Base-by-base conservation (phyloP, 2,329 filamentous ascomycete genomes). In the Madurella fahalii region DNA sequence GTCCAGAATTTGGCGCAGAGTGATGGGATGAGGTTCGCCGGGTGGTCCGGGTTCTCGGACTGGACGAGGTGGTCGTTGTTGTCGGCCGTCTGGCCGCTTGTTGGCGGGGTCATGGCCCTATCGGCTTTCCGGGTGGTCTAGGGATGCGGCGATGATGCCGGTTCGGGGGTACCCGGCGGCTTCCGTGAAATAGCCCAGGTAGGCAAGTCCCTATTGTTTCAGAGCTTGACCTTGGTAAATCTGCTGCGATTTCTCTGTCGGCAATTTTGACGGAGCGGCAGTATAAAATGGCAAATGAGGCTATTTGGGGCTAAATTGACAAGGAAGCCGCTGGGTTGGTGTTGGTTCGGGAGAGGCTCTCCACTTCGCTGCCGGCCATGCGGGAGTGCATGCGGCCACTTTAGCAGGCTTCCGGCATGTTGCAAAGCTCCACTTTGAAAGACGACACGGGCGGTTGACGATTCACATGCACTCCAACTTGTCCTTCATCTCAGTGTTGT, bases 1-100 rank as follows among this genome's bases (percentile, higher is more conserved):
- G 82, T 90, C 82, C 96, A 99, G 75, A 99, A 99, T 70, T 93
- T 94, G 67, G 88, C 87, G 76, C 94, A 99, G 47, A 99, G 82
- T 46, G 89, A 86, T 60, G 92, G 94, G 63, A 96, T 96, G 65
- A 95, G 81, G 74, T 99, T 99, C 62, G 94, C 92, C 18, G 94
- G 94, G 73, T 99, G 94, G 57, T 90, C 77, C 5, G 88, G 86
- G 69, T 96, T 84, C 31, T 74, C 68, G 11, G 84, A 87, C 40
- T 72, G 72, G 69, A 87, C 74, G 59, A 86, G 78, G 61, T 79
- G 72, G 68, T 85, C 77, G 62, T 78, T 75, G 63, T 58, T 64
- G 43, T 49, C 58, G 52, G 51, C 56, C 48, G 47, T 16, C 20
- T 40, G 50, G 47, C 47, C 53, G 56, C 16, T 42, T 11, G 54